These are phyloP conservation scores for Tephrocybe sp. DNA, from an alignment of 768 basidiomycete genomes.

Conservation along the genomic window DNA sequence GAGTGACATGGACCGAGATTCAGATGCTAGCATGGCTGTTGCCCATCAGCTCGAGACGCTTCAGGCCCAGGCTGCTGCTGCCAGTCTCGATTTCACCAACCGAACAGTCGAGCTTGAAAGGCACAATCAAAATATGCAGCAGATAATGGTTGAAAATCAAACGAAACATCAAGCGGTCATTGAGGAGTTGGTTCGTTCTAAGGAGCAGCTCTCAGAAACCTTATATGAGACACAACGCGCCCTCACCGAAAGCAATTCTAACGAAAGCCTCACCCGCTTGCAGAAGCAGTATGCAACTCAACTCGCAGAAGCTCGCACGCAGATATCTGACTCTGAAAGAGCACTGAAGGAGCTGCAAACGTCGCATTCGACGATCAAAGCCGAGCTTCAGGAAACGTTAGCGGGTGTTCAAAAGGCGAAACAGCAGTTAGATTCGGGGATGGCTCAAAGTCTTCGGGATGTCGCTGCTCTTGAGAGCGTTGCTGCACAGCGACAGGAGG, in stretches of 20 bases:
- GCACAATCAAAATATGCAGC: conserved; percentile 21
- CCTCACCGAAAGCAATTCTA: conserved; percentile 21
- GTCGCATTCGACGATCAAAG: conserved; percentile 31
- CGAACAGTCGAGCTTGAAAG: conserved; percentile 22
- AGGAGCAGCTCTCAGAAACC: conserved; percentile 26
- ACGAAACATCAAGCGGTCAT: conserved; percentile 24
- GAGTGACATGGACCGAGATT: conserved; percentile 8
- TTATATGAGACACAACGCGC: conserved; percentile 25
- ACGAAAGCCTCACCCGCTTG: conserved; percentile 29
- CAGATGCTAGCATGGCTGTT: conserved; percentile 1
- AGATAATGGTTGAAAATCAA: conserved; percentile 17
- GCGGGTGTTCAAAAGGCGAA: conserved; percentile 30
- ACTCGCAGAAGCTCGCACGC: conserved; percentile 34
- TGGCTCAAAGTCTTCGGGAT: conserved; percentile 15
- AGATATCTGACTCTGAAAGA: conserved; percentile 32
- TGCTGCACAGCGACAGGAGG: conserved; percentile 6
- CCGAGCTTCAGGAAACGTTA: conserved; percentile 32
- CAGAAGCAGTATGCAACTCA: conserved; percentile 36
- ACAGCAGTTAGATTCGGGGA: conserved; percentile 27
- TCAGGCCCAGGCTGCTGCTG: conserved; percentile 13
- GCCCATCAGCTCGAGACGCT: conserved; percentile 13
- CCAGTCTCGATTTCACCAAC: conserved; percentile 15
- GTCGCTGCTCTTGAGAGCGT: conserved; percentile 8
- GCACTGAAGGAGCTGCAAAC: conserved; percentile 35
- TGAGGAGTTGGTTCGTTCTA: conserved; percentile 25